These are phyloP conservation scores for Rhypophila decipiens DNA, from an alignment of 495 filamentous ascomycete species.

Conservation along the genomic window DNA sequence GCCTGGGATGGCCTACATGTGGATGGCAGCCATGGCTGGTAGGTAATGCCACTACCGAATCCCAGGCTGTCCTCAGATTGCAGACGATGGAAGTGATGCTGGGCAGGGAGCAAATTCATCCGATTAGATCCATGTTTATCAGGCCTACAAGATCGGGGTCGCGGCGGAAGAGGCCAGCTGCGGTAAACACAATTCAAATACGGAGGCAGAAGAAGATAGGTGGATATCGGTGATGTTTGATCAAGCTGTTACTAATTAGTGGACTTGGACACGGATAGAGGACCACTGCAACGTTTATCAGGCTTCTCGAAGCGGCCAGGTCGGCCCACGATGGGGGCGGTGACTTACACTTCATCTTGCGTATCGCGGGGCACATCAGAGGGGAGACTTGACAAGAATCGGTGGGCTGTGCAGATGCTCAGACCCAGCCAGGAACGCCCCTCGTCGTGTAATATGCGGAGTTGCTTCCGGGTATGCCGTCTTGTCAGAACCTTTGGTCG, in stretches of 20 bases:
- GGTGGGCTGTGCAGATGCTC: too few species aligned
- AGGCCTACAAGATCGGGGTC: conserved; percentile 7
- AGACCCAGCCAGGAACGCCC: conserved; percentile 2
- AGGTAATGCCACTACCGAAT: too few species aligned
- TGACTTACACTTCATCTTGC: conserved; percentile 24
- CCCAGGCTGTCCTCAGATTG: too few species aligned
- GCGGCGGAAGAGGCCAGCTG: conserved; percentile 8
- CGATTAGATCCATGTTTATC: conserved; percentile 13
- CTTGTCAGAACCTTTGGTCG: not conserved
- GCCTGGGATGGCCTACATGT: not conserved
- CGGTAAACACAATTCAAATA: too few species aligned
- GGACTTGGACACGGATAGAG: conserved; percentile 4
- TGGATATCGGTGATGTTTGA: conserved; percentile 3
- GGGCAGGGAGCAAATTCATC: conserved; percentile 5
- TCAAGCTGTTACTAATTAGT: conserved; percentile 5
- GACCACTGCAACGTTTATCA: conserved; percentile 11
- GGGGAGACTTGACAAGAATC: conserved; percentile 9
- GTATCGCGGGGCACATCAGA: conserved; percentile 18
- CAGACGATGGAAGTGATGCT: not conserved
- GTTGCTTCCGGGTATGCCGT: conserved; percentile 11
- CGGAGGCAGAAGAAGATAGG: not conserved
- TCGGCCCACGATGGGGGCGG: conserved; percentile 17
- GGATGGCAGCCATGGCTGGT: not conserved
- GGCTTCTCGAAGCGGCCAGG: conserved; percentile 8
- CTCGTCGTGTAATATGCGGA: conserved; percentile 14